These are phyloP conservation scores for Amaranthus tricolor DNA, from an alignment of 179 eudicot genomes.

Conservation along the genomic window DNA sequence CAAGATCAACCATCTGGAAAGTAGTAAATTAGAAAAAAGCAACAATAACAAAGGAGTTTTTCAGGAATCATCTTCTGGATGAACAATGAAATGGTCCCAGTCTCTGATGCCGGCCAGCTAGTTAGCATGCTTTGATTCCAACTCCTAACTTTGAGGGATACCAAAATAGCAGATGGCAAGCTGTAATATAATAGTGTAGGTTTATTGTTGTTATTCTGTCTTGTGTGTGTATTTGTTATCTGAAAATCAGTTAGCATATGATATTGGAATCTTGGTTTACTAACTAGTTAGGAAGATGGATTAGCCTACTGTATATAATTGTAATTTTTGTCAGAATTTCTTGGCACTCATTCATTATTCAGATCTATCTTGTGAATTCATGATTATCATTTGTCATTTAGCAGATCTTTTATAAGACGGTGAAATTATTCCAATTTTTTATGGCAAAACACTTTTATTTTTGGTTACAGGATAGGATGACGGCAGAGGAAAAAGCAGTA, in stretches of 20 bases:
- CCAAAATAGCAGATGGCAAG: slow-evolving; percentile 11
- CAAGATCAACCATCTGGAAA: slow-evolving; percentile 17
- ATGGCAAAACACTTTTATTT: too few relatives aligned
- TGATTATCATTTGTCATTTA: slow-evolving; percentile 12
- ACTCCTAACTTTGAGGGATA: neutral
- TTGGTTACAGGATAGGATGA: too few relatives aligned
- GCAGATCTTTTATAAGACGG: neutral
- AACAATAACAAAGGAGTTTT: neutral
- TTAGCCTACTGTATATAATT: slow-evolving; percentile 18
- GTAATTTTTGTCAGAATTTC: slow-evolving; percentile 22
- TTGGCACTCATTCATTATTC: slow-evolving; percentile 19
- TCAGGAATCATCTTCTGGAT: neutral
- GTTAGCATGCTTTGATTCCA: slow-evolving; percentile 19
- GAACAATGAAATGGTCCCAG: slow-evolving; percentile 13
- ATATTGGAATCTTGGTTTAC: slow-evolving; percentile 18
- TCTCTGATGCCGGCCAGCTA: slow-evolving; percentile 9
- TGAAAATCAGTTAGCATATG: slow-evolving; percentile 20
- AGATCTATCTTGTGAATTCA: slow-evolving; percentile 18
- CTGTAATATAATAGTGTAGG: slow-evolving; percentile 20
- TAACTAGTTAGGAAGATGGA: slow-evolving; percentile 7
- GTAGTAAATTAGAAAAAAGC: neutral
- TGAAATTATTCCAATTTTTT: neutral
- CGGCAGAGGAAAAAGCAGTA: too few relatives aligned
- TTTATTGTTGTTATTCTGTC: neutral
- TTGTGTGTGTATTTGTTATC: slow-evolving; percentile 19